Conservation (phyloP, 108 stramenopile genomes). For the Skeletonema potamos region DNA sequence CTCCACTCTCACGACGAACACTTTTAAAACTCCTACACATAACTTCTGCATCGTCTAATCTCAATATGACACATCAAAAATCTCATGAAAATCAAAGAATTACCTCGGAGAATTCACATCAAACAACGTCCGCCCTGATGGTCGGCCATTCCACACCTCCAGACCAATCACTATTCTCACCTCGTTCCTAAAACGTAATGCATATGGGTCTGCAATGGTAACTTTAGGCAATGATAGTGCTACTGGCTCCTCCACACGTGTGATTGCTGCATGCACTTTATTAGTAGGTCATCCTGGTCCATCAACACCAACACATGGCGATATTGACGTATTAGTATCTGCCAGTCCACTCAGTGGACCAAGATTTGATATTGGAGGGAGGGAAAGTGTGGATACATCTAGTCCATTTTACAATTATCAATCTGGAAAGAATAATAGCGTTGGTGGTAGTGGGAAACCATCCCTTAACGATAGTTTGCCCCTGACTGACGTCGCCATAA, state of each 20-base stretch:
- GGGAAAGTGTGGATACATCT: conserved; percentile 9
- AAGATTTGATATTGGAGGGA: conserved; percentile 24
- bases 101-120: conserved; percentile 59
- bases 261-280: conserved; percentile 63
- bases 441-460: not conserved
- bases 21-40: not conserved
- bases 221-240: conserved; percentile 26
- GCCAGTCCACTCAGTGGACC: conserved; percentile 37
- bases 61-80: not conserved
- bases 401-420: not conserved
- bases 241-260: conserved; percentile 52
- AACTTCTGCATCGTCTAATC: not conserved
- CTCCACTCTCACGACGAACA: too few species aligned
- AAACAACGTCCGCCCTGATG: conserved; percentile 66
- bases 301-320: conserved; percentile 50
- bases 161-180: conserved; percentile 55
- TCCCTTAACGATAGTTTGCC: conserved; percentile 3
- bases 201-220: conserved; percentile 68
- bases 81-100: conserved; percentile 29
- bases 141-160: conserved; percentile 53
- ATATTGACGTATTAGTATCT: conserved; percentile 46
- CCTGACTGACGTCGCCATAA: not conserved
- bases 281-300: conserved; percentile 69
- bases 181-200: conserved; percentile 55
- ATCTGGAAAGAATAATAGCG: not conserved